Conservation (phyloP, 2,329 filamentous ascomycete species). For the Talaromyces sp. region DNA sequence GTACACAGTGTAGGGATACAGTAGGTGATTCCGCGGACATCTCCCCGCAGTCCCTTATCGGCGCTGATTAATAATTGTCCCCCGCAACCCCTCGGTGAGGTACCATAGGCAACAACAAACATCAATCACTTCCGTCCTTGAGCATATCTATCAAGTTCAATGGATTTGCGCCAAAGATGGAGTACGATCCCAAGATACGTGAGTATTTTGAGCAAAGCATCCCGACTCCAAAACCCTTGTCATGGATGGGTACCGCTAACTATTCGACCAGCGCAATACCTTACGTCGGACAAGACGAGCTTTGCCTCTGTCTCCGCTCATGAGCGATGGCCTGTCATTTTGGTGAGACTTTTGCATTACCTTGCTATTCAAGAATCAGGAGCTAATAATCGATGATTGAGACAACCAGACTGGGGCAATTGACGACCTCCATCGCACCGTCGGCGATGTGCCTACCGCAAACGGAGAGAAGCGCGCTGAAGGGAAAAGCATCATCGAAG, state of each 20-base stretch:
- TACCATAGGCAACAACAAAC: neutral
- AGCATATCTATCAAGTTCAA: neutral
- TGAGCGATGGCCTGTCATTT: constrained; percentile 88
- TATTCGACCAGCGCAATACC: constrained; percentile 61
- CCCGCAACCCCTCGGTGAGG: constrained; percentile 8
- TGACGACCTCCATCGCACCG: constrained; percentile 79
- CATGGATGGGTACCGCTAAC: neutral
- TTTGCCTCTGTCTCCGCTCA: constrained; percentile 83
- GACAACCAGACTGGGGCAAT: constrained; percentile 74
- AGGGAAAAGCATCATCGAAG: constrained; percentile 79
- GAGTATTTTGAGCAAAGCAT: constrained; percentile 35
- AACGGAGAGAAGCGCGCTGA: constrained; percentile 63
- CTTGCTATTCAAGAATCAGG: too few species aligned
- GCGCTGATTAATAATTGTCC: constrained; percentile 2
- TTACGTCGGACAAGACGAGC: constrained; percentile 76
- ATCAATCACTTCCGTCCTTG: neutral
- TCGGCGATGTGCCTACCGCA: constrained; percentile 49
- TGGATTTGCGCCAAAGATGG: constrained; percentile 51
- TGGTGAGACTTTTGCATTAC: constrained; percentile 55
- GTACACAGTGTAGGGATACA: neutral
- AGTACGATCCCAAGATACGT: constrained; percentile 72
- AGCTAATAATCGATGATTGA: constrained; percentile 10
- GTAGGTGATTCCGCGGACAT: neutral
- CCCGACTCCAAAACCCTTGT: neutral
- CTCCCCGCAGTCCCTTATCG: constrained; percentile 8